Conservation (phyloP, 208 protist species). For the Crithidia sp. region DNA sequence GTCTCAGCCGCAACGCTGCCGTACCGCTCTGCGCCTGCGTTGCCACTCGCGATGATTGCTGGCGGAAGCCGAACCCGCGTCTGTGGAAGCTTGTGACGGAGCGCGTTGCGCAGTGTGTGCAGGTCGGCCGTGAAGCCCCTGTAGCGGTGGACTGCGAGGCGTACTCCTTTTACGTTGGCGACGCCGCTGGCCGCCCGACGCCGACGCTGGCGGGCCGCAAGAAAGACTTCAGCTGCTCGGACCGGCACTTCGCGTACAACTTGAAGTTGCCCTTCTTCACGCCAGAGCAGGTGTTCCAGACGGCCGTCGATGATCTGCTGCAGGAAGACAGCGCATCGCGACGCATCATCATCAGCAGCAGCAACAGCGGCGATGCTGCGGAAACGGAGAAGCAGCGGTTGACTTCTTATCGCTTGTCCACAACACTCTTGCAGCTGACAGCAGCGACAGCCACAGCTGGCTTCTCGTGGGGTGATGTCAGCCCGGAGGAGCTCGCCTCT, state of each 20-base stretch:
- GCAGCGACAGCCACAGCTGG: constrained; percentile 5
- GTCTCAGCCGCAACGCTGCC: constrained; percentile 35
- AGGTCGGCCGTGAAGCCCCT: not conserved
- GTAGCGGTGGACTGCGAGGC: constrained; percentile 26
- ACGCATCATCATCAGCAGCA: not conserved
- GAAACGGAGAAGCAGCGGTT: not conserved
- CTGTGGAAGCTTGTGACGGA: constrained; percentile 88
- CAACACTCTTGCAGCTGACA: constrained; percentile 4
- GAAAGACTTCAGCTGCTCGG: constrained; percentile 93
- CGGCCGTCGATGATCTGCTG: constrained; percentile 20
- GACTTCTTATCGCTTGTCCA: constrained; percentile 18
- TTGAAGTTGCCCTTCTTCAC: constrained; percentile 87
- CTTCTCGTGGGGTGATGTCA: constrained; percentile 54
- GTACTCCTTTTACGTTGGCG: constrained; percentile 91
- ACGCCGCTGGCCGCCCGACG: constrained; percentile 87
- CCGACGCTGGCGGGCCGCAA: constrained; percentile 67
- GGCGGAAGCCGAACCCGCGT: constrained; percentile 86
- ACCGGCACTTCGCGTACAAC: constrained; percentile 92
- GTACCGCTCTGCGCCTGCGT: constrained; percentile 84
- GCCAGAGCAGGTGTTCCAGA: constrained; percentile 87
- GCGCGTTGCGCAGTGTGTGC: constrained; percentile 33
- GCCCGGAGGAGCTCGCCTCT: constrained; percentile 48
- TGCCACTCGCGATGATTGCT: constrained; percentile 73
- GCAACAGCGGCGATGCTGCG: not conserved
- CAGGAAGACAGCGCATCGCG: constrained; percentile 5